Percentiles rank a stretch among this genome's conserved stretches.
Evolutionary conservation across 139 green algal species (phyloP).

Genomic region (Diplosphaera chodatii): DNA sequence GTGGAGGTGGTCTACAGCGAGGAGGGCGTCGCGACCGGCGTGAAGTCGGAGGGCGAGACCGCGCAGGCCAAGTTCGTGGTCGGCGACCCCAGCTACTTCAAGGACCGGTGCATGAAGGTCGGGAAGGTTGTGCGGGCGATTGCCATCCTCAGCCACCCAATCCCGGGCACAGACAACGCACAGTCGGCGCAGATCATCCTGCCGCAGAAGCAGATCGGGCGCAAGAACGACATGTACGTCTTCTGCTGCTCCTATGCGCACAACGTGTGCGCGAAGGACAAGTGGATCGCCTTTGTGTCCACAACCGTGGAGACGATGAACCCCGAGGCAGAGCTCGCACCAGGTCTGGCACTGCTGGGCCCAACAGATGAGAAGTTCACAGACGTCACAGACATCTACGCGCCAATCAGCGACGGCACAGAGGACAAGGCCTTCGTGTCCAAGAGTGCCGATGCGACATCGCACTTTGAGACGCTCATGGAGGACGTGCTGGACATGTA

Average conservation of each 20-base stretch:
- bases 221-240: constrained; percentile 94
- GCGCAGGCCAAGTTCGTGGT: constrained; percentile 89
- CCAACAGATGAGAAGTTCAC: constrained; percentile 92
- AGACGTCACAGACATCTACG: constrained; percentile 70
- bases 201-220: constrained; percentile 89
- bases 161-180: constrained; percentile 89
- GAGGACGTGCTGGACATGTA: constrained; percentile 96
- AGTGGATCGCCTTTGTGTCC: constrained; percentile 97
- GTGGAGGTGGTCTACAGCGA: constrained; percentile 75
- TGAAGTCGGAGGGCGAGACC: constrained; percentile 77
- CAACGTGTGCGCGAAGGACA: constrained; percentile 83
- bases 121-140: constrained; percentile 84
- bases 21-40: constrained; percentile 68
- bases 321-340: constrained; percentile 52
- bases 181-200: constrained; percentile 94
- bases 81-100: constrained; percentile 66
- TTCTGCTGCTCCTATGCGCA: constrained; percentile 94
- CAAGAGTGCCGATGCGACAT: constrained; percentile 90
- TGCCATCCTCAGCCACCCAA: constrained; percentile 89
- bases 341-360: constrained; percentile 87
- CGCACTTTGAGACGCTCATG: constrained; percentile 97
- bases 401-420: constrained; percentile 67
- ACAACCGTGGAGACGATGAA: constrained; percentile 86
- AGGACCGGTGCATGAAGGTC: neutral
- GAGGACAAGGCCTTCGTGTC: constrained; percentile 82